Base-by-base conservation (phyloP, 768 basidiomycete genomes). In the Infundibulicybe gibba region DNA sequence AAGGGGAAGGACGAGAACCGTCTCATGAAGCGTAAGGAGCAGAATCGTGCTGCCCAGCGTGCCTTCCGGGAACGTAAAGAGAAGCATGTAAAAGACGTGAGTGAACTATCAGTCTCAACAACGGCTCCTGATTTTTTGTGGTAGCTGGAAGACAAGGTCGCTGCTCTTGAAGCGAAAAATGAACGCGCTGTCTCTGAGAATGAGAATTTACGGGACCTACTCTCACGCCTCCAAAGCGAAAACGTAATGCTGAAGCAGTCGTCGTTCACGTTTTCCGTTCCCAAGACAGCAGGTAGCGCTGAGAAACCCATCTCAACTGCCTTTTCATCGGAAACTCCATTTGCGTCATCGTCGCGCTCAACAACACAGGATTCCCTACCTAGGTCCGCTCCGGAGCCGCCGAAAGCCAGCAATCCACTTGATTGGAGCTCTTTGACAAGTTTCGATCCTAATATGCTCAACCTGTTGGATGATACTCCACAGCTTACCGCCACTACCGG, bases 1-100 rank as follows among this genome's bases (percentile, higher is more conserved):
- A 40, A 70, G 67, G 55, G 60, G 31, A 74, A 89, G 67, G 90
- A 94, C 54, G 90, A 91, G 57, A 65, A 75, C 4, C 79, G 89
- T 17, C 66, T 92, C 4, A 51, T 89, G 53, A 94, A 95, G 61
- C 84, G 95, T 52, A 98, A 98, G 69, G 90, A 97, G 57, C 95
- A 98, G 68, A 99, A 99, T 57, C 77, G 95, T 46, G 93, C 94
- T 3, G 95, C 95, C 6, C 97, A 99, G 66, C 84, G 95, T 44
- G 95, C 95, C 1, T 99, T 99, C 73, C 75, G 95, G 46, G 97
- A 98, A 66, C 79, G 95, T 51, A 94, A 97, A 68, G 95, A 99
- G 70, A 92, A 90, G 58, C 94, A 97, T 64, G 91, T 98, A 54
- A 93, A 91, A 62, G 94, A 97, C 62, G 94, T 97, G 60, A 71